Evolutionary conservation across 164 flowering plant genomes (phyloP).

Genomic region (Kingdonia uniflora): DNA sequence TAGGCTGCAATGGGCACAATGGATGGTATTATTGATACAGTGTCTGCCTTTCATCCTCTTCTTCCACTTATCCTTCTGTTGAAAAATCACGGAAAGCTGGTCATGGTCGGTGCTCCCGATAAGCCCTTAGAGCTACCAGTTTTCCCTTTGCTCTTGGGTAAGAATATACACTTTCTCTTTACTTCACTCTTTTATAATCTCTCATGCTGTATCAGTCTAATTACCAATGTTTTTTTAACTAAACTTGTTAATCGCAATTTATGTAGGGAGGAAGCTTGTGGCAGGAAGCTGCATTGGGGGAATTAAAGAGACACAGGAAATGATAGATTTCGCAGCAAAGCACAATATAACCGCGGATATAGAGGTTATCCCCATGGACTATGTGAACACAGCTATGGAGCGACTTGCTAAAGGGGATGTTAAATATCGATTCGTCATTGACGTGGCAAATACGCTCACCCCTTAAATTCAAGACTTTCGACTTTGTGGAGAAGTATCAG

Average conservation of each 20-base stretch:
- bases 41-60: conserved; percentile 42
- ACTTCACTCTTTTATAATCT: too few relatives aligned
- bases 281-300: conserved; percentile 27
- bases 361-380: conserved; percentile 33
- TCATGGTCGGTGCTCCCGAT: conserved; percentile 48
- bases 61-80: conserved; percentile 32
- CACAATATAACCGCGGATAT: conserved; percentile 29
- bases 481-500: too few relatives aligned
- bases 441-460: conserved; percentile 24
- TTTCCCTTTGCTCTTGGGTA: conserved; percentile 38
- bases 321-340: conserved; percentile 30
- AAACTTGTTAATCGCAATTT: not conserved
- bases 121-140: conserved; percentile 35
- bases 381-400: conserved; percentile 37
- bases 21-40: conserved; percentile 55
- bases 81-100: conserved; percentile 38
- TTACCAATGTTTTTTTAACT: too few relatives aligned
- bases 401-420: conserved; percentile 32
- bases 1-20: too few relatives aligned
- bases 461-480: too few relatives aligned
- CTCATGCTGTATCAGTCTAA: too few relatives aligned
- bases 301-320: conserved; percentile 40
- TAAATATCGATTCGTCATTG: conserved; percentile 34
- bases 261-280: conserved; percentile 27
- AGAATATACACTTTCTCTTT: not conserved